These are phyloP conservation scores for Arctium lappa DNA, from an alignment of 129 eudicot species.

Conservation along the genomic window DNA sequence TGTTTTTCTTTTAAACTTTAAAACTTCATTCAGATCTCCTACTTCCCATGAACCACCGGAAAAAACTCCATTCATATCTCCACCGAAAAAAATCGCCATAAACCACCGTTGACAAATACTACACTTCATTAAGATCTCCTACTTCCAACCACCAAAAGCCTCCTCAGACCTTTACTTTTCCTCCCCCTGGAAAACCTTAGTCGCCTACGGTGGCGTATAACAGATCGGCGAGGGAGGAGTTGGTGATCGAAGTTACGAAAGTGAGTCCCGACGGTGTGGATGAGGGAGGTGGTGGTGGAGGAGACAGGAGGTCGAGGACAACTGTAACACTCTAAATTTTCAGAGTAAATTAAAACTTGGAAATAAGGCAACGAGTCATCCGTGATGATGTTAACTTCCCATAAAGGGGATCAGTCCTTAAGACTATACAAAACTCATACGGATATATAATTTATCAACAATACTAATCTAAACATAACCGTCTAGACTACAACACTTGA, in stretches of 20 bases:
- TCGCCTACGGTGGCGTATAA: conserved; percentile 26
- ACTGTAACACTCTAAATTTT: too few relatives aligned
- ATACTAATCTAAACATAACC: too few relatives aligned
- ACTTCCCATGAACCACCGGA: background rate
- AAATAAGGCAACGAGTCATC: too few relatives aligned
- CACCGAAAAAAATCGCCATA: conserved; percentile 23
- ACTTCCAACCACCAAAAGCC: conserved; percentile 25
- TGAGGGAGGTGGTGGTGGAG: conserved; percentile 32
- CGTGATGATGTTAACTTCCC: too few relatives aligned
- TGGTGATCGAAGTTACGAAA: conserved; percentile 37
- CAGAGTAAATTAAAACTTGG: too few relatives aligned
- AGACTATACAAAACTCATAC: too few relatives aligned
- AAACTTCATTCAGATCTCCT: background rate
- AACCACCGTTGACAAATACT: conserved; percentile 35
- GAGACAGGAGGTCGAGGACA: conserved; percentile 35
- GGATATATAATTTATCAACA: too few relatives aligned
- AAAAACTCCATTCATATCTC: background rate
- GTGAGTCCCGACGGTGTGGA: conserved; percentile 23
- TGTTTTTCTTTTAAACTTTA: background rate
- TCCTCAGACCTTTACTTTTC: conserved; percentile 16
- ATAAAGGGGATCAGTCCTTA: too few relatives aligned
- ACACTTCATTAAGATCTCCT: conserved; percentile 49
- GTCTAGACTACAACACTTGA: too few relatives aligned
- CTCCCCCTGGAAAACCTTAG: conserved; percentile 13
- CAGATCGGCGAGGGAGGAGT: conserved; percentile 44